These are phyloP conservation scores for Ascoidea tarda DNA, from an alignment of 805 yeast species.

Conservation along the genomic window DNA sequence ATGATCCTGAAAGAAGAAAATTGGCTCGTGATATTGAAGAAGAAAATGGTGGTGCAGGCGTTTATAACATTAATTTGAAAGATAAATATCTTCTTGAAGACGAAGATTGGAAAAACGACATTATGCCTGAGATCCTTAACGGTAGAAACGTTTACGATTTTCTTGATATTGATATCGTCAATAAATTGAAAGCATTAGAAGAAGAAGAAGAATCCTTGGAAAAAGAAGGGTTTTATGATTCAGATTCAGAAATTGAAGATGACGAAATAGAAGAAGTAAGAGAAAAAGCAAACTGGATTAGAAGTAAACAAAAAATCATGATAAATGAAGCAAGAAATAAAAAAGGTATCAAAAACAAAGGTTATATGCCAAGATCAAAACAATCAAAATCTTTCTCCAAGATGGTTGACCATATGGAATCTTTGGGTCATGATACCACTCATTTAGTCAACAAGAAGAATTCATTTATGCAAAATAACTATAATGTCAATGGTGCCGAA, in stretches of 20 bases:
- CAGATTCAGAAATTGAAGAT: constrained; percentile 60
- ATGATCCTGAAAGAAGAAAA: constrained; percentile 70
- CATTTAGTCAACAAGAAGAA: constrained; percentile 42
- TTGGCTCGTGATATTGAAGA: constrained; percentile 83
- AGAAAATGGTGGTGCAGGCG: constrained; percentile 99
- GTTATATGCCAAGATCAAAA: constrained; percentile 85
- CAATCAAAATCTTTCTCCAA: constrained; percentile 57
- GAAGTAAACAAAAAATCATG: constrained; percentile 92
- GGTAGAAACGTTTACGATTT: constrained; percentile 96
- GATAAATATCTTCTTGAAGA: constrained; percentile 87
- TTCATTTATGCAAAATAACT: constrained; percentile 21
- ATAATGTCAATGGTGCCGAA: constrained; percentile 59
- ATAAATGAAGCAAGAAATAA: constrained; percentile 75
- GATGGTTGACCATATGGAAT: constrained; percentile 82
- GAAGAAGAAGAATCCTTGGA: constrained; percentile 94
- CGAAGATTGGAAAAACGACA: constrained; percentile 95
- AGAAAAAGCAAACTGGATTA: constrained; percentile 89
- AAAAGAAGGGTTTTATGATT: constrained; percentile 88
- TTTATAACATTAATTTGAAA: constrained; percentile 82
- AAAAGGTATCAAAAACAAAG: constrained; percentile 75
- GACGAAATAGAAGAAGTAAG: constrained; percentile 56
- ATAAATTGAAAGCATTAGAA: constrained; percentile 87
- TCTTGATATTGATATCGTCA: constrained; percentile 90
- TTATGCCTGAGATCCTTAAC: constrained; percentile 91
- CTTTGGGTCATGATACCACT: constrained; percentile 77